These are phyloP conservation scores for Hansenula lynferdii DNA, from an alignment of 1,139 yeast genomes.

Conservation along the genomic window DNA sequence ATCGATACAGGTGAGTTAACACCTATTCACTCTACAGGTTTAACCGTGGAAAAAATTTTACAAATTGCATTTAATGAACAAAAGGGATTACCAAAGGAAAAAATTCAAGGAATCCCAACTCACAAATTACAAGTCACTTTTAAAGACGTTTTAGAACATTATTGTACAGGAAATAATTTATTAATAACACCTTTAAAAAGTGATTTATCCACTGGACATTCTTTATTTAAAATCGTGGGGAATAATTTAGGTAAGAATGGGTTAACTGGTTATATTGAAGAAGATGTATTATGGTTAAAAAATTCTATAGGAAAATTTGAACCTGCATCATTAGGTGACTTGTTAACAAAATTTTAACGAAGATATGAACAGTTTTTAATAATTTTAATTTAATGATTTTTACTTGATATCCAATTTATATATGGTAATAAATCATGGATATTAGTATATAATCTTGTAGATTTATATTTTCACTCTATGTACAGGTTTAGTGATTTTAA, in stretches of 20 bases:
- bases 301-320: slow-evolving; percentile 22
- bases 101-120: slow-evolving; percentile 23
- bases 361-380: neutral
- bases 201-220: slow-evolving; percentile 23
- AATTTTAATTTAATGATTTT: too few relatives aligned
- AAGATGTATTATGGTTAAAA: slow-evolving; percentile 41
- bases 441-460: too few relatives aligned
- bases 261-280: slow-evolving; percentile 32
- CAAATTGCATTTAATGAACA: neutral
- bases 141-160: slow-evolving; percentile 46
- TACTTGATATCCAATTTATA: too few relatives aligned
- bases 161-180: slow-evolving; percentile 27
- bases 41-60: slow-evolving; percentile 2
- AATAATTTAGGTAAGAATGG: slow-evolving; percentile 29
- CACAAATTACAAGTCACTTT: slow-evolving; percentile 31
- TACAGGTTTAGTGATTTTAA: neutral
- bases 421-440: too few relatives aligned
- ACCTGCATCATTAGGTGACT: slow-evolving; percentile 30
- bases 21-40: slow-evolving; percentile 3
- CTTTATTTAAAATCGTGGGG: slow-evolving; percentile 30
- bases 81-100: neutral
- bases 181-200: slow-evolving; percentile 17
- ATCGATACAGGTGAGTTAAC: slow-evolving; percentile 18
- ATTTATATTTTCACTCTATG: too few relatives aligned
- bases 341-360: slow-evolving; percentile 7